These are phyloP conservation scores for Daldinia sp. DNA, from an alignment of 2,329 filamentous ascomycete genomes.

Conservation along the genomic window DNA sequence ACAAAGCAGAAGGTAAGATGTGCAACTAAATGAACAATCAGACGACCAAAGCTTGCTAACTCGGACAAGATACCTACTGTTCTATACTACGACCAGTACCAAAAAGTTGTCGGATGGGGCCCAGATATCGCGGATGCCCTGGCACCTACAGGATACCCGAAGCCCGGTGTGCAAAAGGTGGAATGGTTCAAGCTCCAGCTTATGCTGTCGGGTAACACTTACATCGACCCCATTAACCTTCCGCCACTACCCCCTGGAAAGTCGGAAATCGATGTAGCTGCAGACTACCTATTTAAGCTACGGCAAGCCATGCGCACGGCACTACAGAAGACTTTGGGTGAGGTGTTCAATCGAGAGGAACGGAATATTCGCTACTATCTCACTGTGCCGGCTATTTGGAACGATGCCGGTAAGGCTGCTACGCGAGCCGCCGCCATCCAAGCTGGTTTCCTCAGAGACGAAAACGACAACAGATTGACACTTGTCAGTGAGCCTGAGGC, in stretches of 20 bases:
- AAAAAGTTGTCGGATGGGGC: slow-evolving; percentile 99
- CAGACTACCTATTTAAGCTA: slow-evolving; percentile 98
- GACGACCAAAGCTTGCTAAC: slow-evolving; percentile 40
- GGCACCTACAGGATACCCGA: slow-evolving; percentile 96
- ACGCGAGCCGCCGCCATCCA: slow-evolving; percentile 96
- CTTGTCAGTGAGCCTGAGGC: slow-evolving; percentile 97
- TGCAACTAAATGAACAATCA: neutral
- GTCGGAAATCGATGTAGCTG: slow-evolving; percentile 99
- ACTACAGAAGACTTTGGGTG: slow-evolving; percentile 93
- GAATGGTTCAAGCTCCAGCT: slow-evolving; percentile 99
- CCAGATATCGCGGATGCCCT: slow-evolving; percentile 97
- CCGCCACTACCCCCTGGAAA: slow-evolving; percentile 97
- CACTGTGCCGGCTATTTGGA: slow-evolving; percentile 99
- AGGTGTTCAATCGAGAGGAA: slow-evolving; percentile 98
- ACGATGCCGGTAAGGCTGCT: slow-evolving; percentile 97
- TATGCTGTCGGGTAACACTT: slow-evolving; percentile 98
- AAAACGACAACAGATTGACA: slow-evolving; percentile 96
- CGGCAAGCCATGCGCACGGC: slow-evolving; percentile 97
- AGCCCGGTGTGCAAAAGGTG: slow-evolving; percentile 97
- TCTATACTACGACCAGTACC: slow-evolving; percentile 99
- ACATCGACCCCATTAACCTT: slow-evolving; percentile 98
- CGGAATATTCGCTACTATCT: slow-evolving; percentile 98
- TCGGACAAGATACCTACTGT: slow-evolving; percentile 89
- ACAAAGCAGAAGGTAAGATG: slow-evolving; percentile 92
- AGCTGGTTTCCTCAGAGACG: slow-evolving; percentile 94